phyloP scores from a whole-genome alignment of 495 filamentous ascomycete genomes.

The Talaromyces ruber region DNA sequence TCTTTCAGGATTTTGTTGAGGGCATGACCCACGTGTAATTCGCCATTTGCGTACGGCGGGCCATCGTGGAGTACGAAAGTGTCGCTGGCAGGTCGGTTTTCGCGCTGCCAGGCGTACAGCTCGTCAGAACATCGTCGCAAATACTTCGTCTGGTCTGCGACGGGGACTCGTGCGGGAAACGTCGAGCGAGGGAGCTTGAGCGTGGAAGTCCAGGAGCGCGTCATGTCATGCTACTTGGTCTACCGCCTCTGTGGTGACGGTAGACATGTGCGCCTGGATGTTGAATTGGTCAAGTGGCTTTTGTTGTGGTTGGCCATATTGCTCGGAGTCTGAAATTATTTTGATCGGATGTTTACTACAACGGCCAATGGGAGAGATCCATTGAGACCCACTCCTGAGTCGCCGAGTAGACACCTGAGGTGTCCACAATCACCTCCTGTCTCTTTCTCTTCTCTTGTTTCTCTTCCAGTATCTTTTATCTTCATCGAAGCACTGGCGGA shows the following conservation, averaged over 20 bases:
- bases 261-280: neutral
- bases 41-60: conserved; percentile 92
- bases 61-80: conserved; percentile 89
- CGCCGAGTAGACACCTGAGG: neutral
- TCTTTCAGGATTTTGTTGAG: conserved; percentile 98
- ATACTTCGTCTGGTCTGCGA: conserved; percentile 50
- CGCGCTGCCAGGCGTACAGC: conserved; percentile 79
- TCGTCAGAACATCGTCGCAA: conserved; percentile 75
- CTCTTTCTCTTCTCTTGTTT: no score
- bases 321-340: neutral
- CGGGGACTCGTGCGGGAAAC: conserved; percentile 45
- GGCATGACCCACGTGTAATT: conserved; percentile 93
- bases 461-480: no score
- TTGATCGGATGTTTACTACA: neutral
- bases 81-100: conserved; percentile 46
- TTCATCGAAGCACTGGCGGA: no score
- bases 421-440: no score
- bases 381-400: neutral
- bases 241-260: neutral
- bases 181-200: conserved; percentile 51
- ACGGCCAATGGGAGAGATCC: neutral
- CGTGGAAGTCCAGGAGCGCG: conserved; percentile 50
- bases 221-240: conserved; percentile 13
- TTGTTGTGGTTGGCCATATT: neutral
- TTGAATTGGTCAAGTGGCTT: neutral